Conservation (phyloP, 352 stramenopile genomes). For the Phytophthora fragariae region DNA sequence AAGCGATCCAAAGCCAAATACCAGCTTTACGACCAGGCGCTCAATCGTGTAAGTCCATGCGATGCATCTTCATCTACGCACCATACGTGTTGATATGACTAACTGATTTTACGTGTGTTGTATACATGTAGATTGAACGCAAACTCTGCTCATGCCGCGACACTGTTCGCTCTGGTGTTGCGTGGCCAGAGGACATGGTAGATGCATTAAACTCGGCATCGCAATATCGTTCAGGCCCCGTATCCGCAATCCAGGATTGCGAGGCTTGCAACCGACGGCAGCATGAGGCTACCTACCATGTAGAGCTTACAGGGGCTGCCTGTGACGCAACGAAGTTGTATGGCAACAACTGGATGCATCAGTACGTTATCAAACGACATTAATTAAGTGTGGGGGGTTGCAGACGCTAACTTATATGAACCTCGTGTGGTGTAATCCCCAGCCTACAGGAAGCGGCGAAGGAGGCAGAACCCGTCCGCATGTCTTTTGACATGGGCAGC, state of each 20-base stretch:
- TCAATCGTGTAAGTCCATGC: slow-evolving; percentile 59
- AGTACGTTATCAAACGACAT: slow-evolving; percentile 35
- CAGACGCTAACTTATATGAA: slow-evolving; percentile 5
- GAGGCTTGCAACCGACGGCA: slow-evolving; percentile 79
- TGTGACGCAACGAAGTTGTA: slow-evolving; percentile 79
- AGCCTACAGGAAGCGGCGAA: slow-evolving; percentile 52
- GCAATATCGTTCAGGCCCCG: slow-evolving; percentile 44
- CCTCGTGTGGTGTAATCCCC: background rate
- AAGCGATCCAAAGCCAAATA: slow-evolving; percentile 45
- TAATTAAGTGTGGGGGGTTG: background rate
- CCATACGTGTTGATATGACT: background rate
- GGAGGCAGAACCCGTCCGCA: slow-evolving; percentile 37
- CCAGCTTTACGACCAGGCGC: slow-evolving; percentile 61
- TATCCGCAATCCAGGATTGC: slow-evolving; percentile 55
- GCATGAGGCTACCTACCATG: slow-evolving; percentile 65
- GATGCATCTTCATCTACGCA: background rate
- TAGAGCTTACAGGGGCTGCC: slow-evolving; percentile 64
- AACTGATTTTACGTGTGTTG: background rate
- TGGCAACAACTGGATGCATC: slow-evolving; percentile 64
- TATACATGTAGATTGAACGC: slow-evolving; percentile 66
- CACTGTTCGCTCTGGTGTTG: slow-evolving; percentile 65
- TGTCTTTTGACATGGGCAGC: slow-evolving; percentile 77
- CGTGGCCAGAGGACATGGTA: slow-evolving; percentile 78
- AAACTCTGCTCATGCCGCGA: slow-evolving; percentile 77
- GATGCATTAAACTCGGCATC: slow-evolving; percentile 56